Percentiles rank a stretch among this genome's conserved stretches.
Evolutionary conservation across 306 rosid genomes (phyloP).

Genomic region (Aeschynomene evenia): DNA sequence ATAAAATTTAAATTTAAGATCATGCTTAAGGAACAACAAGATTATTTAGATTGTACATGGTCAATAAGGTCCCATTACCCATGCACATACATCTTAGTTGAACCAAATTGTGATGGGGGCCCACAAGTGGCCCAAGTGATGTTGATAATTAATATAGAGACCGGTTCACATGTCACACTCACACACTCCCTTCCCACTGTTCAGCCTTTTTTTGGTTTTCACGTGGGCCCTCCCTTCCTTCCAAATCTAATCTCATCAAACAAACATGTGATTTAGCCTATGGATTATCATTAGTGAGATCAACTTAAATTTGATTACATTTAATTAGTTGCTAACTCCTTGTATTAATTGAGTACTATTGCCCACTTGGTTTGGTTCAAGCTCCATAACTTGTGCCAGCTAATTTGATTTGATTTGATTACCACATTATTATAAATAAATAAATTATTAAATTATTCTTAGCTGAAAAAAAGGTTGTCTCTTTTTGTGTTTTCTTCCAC

Average conservation of each 20-base stretch:
- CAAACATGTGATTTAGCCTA: background rate
- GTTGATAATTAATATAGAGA: slow-evolving; percentile 7
- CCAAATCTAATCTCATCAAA: slow-evolving; percentile 7
- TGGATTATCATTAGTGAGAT: background rate
- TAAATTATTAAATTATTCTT: background rate
- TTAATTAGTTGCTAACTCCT: background rate
- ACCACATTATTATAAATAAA: too few species aligned
- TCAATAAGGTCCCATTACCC: background rate
- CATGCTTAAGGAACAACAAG: too few species aligned
- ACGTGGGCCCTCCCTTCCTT: slow-evolving; percentile 39
- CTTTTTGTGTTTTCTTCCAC: slow-evolving; percentile 20
- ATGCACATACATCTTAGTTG: background rate
- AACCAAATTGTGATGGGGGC: slow-evolving; percentile 18
- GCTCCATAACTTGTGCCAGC: slow-evolving; percentile 28
- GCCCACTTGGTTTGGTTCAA: slow-evolving; percentile 14
- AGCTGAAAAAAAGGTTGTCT: background rate
- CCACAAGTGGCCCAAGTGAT: slow-evolving; percentile 30
- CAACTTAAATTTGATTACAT: background rate
- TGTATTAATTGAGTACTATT: background rate
- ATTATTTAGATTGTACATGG: background rate
- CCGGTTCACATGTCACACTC: slow-evolving; percentile 33
- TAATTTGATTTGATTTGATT: slow-evolving; percentile 25
- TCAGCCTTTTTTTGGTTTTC: slow-evolving; percentile 17
- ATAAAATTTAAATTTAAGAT: too few species aligned
- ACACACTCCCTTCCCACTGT: background rate